Percentiles rank a stretch among this genome's conserved stretches.
phyloP scores from a whole-genome alignment of 2,329 filamentous ascomycete species.

The Cytospora mali region DNA sequence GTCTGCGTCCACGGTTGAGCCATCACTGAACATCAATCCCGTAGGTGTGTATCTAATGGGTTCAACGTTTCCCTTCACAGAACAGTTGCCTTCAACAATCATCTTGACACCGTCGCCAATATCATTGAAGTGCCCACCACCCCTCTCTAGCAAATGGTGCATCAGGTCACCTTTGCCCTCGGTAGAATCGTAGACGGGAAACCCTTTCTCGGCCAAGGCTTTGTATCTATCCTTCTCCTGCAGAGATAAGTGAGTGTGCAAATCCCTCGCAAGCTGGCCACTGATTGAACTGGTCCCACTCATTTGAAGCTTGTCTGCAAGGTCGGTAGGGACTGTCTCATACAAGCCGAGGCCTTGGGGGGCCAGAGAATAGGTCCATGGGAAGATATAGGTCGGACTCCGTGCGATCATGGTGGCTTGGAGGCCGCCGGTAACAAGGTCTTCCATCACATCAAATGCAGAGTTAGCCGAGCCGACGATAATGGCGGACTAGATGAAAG shows the following conservation, averaged over 20 bases:
- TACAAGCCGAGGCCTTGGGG: slow-evolving; percentile 37
- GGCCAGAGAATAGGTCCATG: slow-evolving; percentile 36
- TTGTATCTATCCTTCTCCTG: slow-evolving; percentile 41
- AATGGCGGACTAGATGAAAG: slow-evolving; percentile 32
- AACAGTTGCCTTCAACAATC: slow-evolving; percentile 38
- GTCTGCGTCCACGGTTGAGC: slow-evolving; percentile 39
- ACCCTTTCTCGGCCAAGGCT: slow-evolving; percentile 38
- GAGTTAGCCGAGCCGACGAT: slow-evolving; percentile 46
- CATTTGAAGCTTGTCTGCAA: slow-evolving; percentile 32
- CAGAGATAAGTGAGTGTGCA: slow-evolving; percentile 33
- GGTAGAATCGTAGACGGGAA: slow-evolving; percentile 41
- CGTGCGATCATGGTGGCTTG: slow-evolving; percentile 41
- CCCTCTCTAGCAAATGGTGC: slow-evolving; percentile 41
- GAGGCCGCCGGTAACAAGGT: slow-evolving; percentile 38
- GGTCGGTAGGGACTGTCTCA: slow-evolving; percentile 30
- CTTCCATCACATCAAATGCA: slow-evolving; percentile 44
- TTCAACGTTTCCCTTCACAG: slow-evolving; percentile 36
- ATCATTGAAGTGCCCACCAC: slow-evolving; percentile 46
- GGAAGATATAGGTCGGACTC: slow-evolving; percentile 41
- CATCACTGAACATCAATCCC: slow-evolving; percentile 41
- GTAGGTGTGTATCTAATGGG: slow-evolving; percentile 37
- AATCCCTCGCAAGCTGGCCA: slow-evolving; percentile 28
- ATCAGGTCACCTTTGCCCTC: slow-evolving; percentile 31
- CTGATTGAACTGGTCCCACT: slow-evolving; percentile 32
- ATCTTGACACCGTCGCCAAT: slow-evolving; percentile 38